phyloP scores from a whole-genome alignment of 1,139 yeast species.

The Scheffersomyces parashehatae region DNA sequence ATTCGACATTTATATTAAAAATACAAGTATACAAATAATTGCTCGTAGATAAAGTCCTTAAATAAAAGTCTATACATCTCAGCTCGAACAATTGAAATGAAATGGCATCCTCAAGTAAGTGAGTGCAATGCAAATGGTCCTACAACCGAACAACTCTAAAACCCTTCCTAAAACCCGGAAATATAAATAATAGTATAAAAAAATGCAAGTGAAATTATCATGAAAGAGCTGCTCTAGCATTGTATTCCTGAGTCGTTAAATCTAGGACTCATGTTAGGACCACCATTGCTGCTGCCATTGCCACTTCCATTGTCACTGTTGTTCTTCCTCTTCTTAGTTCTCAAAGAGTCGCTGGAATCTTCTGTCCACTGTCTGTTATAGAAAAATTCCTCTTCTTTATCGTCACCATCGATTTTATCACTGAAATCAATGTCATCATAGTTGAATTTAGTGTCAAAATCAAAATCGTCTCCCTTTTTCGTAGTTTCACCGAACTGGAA shows the following conservation, averaged over 20 bases:
- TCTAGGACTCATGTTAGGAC: too few species aligned
- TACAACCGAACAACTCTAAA: too few species aligned
- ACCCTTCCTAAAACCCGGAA: too few species aligned
- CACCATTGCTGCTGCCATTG: background rate
- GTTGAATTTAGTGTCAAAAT: constrained; percentile 17
- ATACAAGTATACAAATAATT: too few species aligned
- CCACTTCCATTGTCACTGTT: background rate
- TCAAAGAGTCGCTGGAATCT: background rate
- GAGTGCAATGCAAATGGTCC: too few species aligned
- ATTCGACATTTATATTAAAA: too few species aligned
- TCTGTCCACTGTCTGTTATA: constrained; percentile 22
- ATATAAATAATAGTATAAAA: too few species aligned
- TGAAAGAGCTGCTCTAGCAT: background rate
- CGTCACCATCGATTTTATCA: constrained; percentile 24
- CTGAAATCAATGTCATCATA: constrained; percentile 28
- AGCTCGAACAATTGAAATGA: too few species aligned
- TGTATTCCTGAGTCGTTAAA: background rate
- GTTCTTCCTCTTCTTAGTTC: background rate
- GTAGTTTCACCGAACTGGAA: background rate
- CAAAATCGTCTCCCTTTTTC: constrained; percentile 1
- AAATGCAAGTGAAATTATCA: too few species aligned
- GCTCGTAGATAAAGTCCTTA: too few species aligned
- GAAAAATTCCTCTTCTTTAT: constrained; percentile 24
- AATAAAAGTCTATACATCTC: too few species aligned
- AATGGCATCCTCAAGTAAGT: too few species aligned